Conservation (phyloP, 306 rosid genomes). For the Rosa rugosa region DNA sequence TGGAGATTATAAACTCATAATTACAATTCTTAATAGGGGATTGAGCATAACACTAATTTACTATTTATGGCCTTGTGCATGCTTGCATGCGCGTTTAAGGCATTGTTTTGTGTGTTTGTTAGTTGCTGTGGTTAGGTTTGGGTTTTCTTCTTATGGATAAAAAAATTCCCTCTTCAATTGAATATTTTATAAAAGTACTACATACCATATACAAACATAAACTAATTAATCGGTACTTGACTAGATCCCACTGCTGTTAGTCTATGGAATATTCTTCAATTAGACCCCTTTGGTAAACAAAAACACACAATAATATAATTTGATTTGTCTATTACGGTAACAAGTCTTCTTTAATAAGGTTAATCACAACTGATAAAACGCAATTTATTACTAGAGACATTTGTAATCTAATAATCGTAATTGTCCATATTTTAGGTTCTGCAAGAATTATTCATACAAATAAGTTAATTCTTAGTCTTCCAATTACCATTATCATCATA, state of each 20-base stretch:
- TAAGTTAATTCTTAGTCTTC: not conserved
- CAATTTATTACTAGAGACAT: not conserved
- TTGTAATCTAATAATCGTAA: not conserved
- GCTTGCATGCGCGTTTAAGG: conserved; percentile 83
- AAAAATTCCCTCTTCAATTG: not conserved
- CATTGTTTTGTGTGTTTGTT: conserved; percentile 71
- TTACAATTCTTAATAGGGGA: conserved; percentile 55
- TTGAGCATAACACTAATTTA: conserved; percentile 30
- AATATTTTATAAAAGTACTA: not conserved
- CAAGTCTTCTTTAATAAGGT: not conserved
- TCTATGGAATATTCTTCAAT: conserved; percentile 12
- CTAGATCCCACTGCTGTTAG: not conserved
- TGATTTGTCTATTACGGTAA: not conserved
- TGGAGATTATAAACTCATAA: conserved; percentile 58
- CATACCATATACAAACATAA: not conserved
- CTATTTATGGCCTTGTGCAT: conserved; percentile 37
- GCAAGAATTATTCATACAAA: too few species aligned
- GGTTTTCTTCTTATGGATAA: not conserved
- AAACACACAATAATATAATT: not conserved
- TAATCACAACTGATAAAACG: not conserved
- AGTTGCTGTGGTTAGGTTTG: conserved; percentile 13
- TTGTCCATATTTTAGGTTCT: not conserved
- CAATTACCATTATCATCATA: not conserved
- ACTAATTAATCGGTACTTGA: not conserved
- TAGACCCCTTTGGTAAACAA: not conserved